Evolutionary conservation across 495 filamentous ascomycete species (phyloP).

Genomic region (Pseudevernia furfuracea): DNA sequence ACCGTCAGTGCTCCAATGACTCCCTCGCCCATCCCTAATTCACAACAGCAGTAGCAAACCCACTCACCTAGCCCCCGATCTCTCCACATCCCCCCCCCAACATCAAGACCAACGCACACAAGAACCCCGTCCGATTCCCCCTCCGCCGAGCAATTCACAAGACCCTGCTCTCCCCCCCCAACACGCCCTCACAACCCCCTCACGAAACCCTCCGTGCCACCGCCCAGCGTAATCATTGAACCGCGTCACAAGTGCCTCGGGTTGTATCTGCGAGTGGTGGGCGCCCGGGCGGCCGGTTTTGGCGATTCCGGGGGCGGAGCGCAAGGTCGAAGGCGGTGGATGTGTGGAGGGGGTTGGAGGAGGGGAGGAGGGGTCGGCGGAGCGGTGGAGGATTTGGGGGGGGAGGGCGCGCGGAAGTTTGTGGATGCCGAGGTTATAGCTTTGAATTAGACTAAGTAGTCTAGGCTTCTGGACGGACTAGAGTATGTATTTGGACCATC

Average conservation of each 20-base stretch:
- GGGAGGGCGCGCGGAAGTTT: constrained; percentile 37
- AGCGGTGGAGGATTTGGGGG: constrained; percentile 42
- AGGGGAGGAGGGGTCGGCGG: constrained; percentile 47
- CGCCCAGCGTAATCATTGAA: constrained; percentile 40
- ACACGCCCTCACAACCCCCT: constrained; percentile 47
- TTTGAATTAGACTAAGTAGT: too few species aligned
- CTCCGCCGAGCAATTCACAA: constrained; percentile 56
- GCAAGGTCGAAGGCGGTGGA: constrained; percentile 58
- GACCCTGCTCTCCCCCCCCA: constrained; percentile 34
- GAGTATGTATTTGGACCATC: too few species aligned
- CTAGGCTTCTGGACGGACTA: too few species aligned
- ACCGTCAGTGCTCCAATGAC: constrained; percentile 17
- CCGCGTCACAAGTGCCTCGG: constrained; percentile 42
- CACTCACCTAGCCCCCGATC: constrained; percentile 27
- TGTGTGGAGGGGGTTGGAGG: constrained; percentile 47
- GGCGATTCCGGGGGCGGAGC: constrained; percentile 47
- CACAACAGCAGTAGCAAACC: not conserved
- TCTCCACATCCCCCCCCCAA: constrained; percentile 38
- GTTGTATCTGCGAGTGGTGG: constrained; percentile 48
- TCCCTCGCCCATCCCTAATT: constrained; percentile 35
- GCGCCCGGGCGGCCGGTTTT: constrained; percentile 26
- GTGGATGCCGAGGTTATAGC: constrained; percentile 54
- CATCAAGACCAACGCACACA: constrained; percentile 51
- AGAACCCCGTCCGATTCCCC: constrained; percentile 49
- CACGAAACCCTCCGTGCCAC: constrained; percentile 46